Evolutionary conservation across 176 grass and related monocot species (phyloP).

Genomic region (Oryza australiensis): DNA sequence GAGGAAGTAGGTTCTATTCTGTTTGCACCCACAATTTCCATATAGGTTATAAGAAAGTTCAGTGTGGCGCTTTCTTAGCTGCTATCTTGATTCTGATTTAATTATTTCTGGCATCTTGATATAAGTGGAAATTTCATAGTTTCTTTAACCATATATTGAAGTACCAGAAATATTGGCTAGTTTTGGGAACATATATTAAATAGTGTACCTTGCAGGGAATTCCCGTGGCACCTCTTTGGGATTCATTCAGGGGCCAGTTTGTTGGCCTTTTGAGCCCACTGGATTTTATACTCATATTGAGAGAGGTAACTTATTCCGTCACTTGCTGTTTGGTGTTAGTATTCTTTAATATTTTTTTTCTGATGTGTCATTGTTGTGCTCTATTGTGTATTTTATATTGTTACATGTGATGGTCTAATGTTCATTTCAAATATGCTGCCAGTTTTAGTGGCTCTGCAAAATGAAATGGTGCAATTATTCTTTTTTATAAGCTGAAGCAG

Average conservation of each 20-base stretch:
- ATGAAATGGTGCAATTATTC: not conserved
- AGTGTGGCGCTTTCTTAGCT: constrained; percentile 4
- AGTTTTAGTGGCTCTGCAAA: not conserved
- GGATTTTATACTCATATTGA: constrained; percentile 97
- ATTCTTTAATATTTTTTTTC: constrained; percentile 10
- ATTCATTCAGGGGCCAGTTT: constrained; percentile 79
- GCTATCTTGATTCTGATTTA: not conserved
- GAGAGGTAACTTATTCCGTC: constrained; percentile 61
- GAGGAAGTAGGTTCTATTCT: not conserved
- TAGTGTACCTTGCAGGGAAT: constrained; percentile 66
- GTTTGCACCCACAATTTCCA: not conserved
- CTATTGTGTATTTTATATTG: not conserved
- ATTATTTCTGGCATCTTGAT: constrained; percentile 18
- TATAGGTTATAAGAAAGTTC: not conserved
- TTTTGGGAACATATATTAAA: constrained; percentile 5
- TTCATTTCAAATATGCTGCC: constrained; percentile 7
- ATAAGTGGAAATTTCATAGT: not conserved
- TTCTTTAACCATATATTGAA: constrained; percentile 21
- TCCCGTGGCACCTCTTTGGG: constrained; percentile 98
- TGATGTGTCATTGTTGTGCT: not conserved
- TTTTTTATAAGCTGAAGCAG: not conserved
- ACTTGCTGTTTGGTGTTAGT: constrained; percentile 18
- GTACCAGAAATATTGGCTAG: not conserved
- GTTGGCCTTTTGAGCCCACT: constrained; percentile 85
- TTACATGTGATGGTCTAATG: not conserved